Base-by-base conservation (phyloP, 495 filamentous ascomycete species). In the Penicillium cinerascens region DNA sequence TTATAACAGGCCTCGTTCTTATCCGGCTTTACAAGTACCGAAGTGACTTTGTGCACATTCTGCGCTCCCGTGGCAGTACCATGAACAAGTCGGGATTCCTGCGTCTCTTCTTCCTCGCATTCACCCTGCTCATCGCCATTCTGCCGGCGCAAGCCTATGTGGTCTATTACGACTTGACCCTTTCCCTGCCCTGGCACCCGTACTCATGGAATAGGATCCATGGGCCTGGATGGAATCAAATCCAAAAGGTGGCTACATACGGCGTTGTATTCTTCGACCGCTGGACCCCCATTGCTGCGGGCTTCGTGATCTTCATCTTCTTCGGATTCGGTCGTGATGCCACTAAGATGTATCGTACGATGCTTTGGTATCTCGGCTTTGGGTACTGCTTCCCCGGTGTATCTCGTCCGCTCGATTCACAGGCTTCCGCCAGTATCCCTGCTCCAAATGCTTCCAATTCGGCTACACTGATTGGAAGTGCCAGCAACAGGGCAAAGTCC, bases 321-420 rank as follows among this genome's bases (percentile, higher is more conserved):
- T 96, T 95, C 61, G 93, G 93, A 25, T 80, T 86, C 15, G 91
- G 88, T 15, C 74, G 72, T 18, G 92, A 96, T 50, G 88, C 88
- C 4, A 68, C 79, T n/a, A 77, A 78, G 40, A 82, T 87, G 68
- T 96, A 97, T 65, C 78, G 82, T 46, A 63, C 61, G 3, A 75
- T 65, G 33, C 49, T 65, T 53, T 54, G 63, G 47, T 53, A 42
- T 42, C 47, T 68, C 42, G 71, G 63, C 15, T 51, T 73, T 17
- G 62, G 60, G 16, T 55, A 59, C 23, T 69, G 54, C 44, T 66
- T 67, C 51, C 52, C 52, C 9, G 16, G 52, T 3, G 37, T 65
- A 16, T 38, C 27, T 26, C 52, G 33, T 4, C 59, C 59, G 1
- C 7, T 49, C 15, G 52, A 60, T 8, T 56, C 51, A 0, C 48